Percentiles rank a stretch among this genome's conserved stretches.
Evolutionary conservation across 129 eudicot genomes (phyloP).

Genomic region (Arctium lappa): DNA sequence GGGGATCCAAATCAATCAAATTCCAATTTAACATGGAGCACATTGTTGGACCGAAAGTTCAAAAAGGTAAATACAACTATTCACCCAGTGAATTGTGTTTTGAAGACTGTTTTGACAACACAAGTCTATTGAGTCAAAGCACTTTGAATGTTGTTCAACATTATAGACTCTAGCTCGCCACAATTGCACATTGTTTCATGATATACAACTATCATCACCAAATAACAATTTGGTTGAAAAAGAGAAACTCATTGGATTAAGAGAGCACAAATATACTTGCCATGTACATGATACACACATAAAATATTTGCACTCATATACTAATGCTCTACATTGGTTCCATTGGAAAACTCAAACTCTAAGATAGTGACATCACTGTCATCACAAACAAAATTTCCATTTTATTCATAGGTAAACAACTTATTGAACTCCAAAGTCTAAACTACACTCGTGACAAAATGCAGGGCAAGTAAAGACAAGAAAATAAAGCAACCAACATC

Average conservation of each 20-base stretch:
- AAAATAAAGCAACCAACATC: not conserved
- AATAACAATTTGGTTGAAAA: not conserved
- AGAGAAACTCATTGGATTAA: not conserved
- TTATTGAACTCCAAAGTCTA: not conserved
- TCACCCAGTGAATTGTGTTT: not conserved
- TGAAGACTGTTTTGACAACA: not conserved
- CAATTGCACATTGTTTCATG: not conserved
- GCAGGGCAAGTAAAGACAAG: not conserved
- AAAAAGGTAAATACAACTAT: not conserved
- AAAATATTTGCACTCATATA: not conserved
- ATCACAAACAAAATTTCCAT: not conserved
- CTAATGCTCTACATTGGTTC: not conserved
- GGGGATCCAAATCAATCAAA: not conserved
- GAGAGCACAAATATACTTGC: not conserved
- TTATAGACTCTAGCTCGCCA: not conserved
- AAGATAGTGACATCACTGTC: conserved; percentile 2
- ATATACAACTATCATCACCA: not conserved
- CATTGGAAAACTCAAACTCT: not conserved
- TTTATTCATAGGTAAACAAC: not conserved
- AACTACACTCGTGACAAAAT: not conserved
- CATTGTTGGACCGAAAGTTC: not conserved
- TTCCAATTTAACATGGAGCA: not conserved
- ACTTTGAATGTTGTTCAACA: not conserved
- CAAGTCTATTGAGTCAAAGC: not conserved
- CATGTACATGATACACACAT: not conserved